phyloP scores from a whole-genome alignment of 2,329 filamentous ascomycete species.

The Monilinia polystroma region DNA sequence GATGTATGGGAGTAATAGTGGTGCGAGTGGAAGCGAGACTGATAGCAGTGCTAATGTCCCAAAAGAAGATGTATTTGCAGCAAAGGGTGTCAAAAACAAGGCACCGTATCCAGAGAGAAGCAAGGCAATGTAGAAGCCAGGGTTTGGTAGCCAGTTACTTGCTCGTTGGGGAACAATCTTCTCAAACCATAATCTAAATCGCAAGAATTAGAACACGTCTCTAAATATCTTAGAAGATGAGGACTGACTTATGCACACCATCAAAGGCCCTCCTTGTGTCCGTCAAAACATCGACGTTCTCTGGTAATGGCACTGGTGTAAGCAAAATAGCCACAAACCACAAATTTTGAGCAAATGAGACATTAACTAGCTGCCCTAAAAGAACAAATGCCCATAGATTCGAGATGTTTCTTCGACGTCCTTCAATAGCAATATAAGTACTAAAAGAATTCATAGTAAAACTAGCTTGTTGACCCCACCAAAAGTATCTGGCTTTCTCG shows the following conservation, averaged over 20 bases:
- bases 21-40: constrained; percentile 46
- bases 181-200: constrained; percentile 40
- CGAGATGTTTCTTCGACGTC: constrained; percentile 56
- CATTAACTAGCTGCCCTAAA: constrained; percentile 57
- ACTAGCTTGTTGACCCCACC: constrained; percentile 63
- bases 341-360: constrained; percentile 62
- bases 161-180: constrained; percentile 46
- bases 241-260: constrained; percentile 18
- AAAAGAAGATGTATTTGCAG: constrained; percentile 46
- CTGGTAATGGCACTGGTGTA: constrained; percentile 50
- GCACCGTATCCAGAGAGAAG: constrained; percentile 42
- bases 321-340: constrained; percentile 61
- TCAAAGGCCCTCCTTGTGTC: constrained; percentile 8
- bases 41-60: constrained; percentile 39
- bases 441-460: constrained; percentile 55
- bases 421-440: constrained; percentile 58
- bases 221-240: background rate
- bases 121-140: constrained; percentile 41
- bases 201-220: constrained; percentile 21
- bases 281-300: constrained; percentile 35
- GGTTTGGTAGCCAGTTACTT: constrained; percentile 46
- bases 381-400: constrained; percentile 56
- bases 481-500: constrained; percentile 55
- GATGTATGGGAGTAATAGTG: constrained; percentile 49
- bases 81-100: constrained; percentile 44